Evolutionary conservation across 306 rosid genomes (phyloP).

Genomic region (Castanopsis chinensis): DNA sequence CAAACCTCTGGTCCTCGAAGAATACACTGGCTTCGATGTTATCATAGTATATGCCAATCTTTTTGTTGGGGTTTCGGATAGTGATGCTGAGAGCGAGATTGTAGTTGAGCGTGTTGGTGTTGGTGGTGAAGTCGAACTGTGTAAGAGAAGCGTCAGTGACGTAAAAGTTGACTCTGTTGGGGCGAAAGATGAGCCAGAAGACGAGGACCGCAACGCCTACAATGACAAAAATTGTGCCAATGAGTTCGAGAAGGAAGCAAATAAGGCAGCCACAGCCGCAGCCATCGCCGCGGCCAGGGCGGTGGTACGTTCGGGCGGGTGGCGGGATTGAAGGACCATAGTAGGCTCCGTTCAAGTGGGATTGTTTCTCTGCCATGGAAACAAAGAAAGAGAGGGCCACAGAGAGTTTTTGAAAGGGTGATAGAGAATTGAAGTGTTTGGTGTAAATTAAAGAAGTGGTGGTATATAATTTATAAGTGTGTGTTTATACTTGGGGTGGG

Average conservation of each 20-base stretch:
- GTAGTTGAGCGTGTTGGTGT: constrained; percentile 30
- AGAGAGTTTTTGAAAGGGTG: too few relatives aligned
- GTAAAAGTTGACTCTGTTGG: constrained; percentile 20
- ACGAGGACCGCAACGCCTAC: constrained; percentile 18
- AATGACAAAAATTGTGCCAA: constrained; percentile 16
- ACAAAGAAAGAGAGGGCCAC: too few relatives aligned
- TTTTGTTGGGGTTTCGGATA: constrained; percentile 52
- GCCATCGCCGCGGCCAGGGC: background rate
- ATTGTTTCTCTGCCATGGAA: background rate
- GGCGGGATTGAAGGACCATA: background rate
- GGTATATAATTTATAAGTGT: too few relatives aligned
- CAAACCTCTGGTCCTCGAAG: constrained; percentile 39
- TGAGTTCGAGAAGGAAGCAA: constrained; percentile 1
- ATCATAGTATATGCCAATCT: constrained; percentile 55
- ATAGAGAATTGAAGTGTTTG: too few relatives aligned
- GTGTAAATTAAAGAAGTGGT: too few relatives aligned
- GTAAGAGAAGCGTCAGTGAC: constrained; percentile 30
- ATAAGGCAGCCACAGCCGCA: constrained; percentile 11
- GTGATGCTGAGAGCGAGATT: constrained; percentile 47
- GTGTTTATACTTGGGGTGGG: too few relatives aligned
- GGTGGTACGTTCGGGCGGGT: background rate
- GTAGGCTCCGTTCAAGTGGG: background rate
- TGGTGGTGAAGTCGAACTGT: constrained; percentile 21
- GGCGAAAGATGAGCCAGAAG: constrained; percentile 29
- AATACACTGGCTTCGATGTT: constrained; percentile 35